A percentile compares a stretch with the other conserved stretches of the same genome.
Conservation (phyloP, 768 basidiomycete species). For the Tylopilus sp. region DNA sequence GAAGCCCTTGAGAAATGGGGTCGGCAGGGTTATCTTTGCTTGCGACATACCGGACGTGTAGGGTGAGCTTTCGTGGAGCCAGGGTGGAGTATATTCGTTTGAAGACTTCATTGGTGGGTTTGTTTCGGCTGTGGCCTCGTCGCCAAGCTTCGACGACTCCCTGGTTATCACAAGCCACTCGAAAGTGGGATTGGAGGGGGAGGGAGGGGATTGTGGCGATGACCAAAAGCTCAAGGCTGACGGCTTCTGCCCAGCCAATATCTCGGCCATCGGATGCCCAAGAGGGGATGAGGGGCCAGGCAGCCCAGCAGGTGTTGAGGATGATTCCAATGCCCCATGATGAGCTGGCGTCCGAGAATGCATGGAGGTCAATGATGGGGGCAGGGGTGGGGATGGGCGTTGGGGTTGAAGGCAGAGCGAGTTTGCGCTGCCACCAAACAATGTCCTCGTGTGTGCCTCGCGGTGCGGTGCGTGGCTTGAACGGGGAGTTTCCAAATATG, state of each 20-base stretch:
- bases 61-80: too few species aligned
- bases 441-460: not conserved
- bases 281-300: not conserved
- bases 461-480: not conserved
- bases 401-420: not conserved
- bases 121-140: constrained; percentile 31
- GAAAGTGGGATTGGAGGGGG: not conserved
- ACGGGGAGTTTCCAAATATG: not conserved
- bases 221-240: not conserved
- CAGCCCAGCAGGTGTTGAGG: not conserved
- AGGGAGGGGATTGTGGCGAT: too few species aligned
- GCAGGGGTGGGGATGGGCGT: not conserved
- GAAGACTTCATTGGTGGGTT: constrained; percentile 28
- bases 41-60: too few species aligned
- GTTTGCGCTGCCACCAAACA: not conserved
- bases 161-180: constrained; percentile 23
- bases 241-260: not conserved
- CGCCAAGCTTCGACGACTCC: constrained; percentile 36
- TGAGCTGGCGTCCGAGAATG: not conserved
- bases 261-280: not conserved
- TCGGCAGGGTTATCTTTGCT: not conserved
- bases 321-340: not conserved
- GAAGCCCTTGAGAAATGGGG: not conserved
- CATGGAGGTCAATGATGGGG: not conserved
- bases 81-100: constrained; percentile 15